These are phyloP conservation scores for Fusarium odoratissimum DNA, from an alignment of 2,329 filamentous ascomycete species.

Conservation along the genomic window DNA sequence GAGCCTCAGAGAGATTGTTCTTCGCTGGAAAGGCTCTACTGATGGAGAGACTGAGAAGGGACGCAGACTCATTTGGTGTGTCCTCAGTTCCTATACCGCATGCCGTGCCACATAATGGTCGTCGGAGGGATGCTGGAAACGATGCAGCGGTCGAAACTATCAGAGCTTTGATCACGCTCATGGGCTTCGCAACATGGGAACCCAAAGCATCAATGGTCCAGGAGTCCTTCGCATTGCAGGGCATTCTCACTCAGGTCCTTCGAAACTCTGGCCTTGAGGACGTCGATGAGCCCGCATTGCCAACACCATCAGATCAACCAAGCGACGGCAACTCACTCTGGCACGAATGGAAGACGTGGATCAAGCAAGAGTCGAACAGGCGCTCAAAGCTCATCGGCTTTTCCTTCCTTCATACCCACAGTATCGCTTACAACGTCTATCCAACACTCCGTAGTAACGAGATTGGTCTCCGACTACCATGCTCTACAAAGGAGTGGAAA, in stretches of 20 bases:
- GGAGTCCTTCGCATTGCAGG: conserved; percentile 51
- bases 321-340: conserved; percentile 3
- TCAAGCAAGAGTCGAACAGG: conserved; percentile 48
- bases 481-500: conserved; percentile 53
- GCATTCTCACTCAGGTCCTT: conserved; percentile 49
- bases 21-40: conserved; percentile 49
- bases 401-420: conserved; percentile 54
- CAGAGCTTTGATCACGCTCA: conserved; percentile 50
- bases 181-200: conserved; percentile 55
- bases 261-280: conserved; percentile 51
- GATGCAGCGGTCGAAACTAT: conserved; percentile 46
- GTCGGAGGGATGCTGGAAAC: background rate
- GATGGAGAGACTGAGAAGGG: conserved; percentile 45
- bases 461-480: conserved; percentile 50
- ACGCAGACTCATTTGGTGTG: conserved; percentile 31
- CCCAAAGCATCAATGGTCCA: conserved; percentile 48
- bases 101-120: conserved; percentile 25
- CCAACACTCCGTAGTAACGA: conserved; percentile 53
- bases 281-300: background rate
- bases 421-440: conserved; percentile 54
- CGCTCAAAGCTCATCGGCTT: conserved; percentile 54
- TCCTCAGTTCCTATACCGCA: background rate
- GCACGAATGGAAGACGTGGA: conserved; percentile 48
- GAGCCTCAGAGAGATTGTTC: conserved; percentile 50
- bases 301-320: background rate